A percentile compares a stretch with the other conserved stretches of the same genome.
phyloP scores from a whole-genome alignment of 177 flowering plant species.

The Vitis hybrid region DNA sequence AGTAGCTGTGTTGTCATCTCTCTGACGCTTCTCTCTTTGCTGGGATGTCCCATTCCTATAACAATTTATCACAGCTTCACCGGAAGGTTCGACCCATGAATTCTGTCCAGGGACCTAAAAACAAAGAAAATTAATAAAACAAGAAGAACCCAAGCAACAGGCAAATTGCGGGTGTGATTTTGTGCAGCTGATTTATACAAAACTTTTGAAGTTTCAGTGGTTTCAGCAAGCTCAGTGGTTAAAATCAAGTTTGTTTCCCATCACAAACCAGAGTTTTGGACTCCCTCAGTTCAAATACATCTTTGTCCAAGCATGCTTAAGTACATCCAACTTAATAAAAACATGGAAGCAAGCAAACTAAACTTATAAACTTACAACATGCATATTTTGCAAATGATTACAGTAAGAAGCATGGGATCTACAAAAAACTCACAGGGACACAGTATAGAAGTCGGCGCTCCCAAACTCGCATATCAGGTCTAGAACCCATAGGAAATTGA shows the following conservation, averaged over 20 bases:
- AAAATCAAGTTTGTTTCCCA: too few species aligned
- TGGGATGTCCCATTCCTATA: constrained; percentile 26
- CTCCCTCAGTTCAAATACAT: too few species aligned
- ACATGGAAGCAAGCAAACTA: too few species aligned
- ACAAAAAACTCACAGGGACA: constrained; percentile 65
- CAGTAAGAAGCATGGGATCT: not conserved
- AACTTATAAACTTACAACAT: too few species aligned
- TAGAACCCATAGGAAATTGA: constrained; percentile 44
- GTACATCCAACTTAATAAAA: too few species aligned
- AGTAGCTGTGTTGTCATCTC: constrained; percentile 47
- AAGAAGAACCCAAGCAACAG: not conserved
- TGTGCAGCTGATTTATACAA: too few species aligned
- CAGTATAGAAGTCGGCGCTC: constrained; percentile 82
- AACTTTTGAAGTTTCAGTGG: too few species aligned
- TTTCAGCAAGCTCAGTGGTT: too few species aligned
- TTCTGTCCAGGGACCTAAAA: constrained; percentile 80
- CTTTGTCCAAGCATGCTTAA: too few species aligned
- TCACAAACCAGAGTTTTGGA: too few species aligned
- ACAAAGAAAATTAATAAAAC: not conserved
- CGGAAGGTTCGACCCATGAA: constrained; percentile 55
- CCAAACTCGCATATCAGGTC: constrained; percentile 68
- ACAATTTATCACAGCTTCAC: constrained; percentile 19
- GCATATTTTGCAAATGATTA: not conserved
- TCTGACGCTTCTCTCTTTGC: constrained; percentile 74
- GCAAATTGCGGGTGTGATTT: not conserved